Conservation (phyloP, 2,329 filamentous ascomycete genomes). For the Colletotrichum musae region DNA sequence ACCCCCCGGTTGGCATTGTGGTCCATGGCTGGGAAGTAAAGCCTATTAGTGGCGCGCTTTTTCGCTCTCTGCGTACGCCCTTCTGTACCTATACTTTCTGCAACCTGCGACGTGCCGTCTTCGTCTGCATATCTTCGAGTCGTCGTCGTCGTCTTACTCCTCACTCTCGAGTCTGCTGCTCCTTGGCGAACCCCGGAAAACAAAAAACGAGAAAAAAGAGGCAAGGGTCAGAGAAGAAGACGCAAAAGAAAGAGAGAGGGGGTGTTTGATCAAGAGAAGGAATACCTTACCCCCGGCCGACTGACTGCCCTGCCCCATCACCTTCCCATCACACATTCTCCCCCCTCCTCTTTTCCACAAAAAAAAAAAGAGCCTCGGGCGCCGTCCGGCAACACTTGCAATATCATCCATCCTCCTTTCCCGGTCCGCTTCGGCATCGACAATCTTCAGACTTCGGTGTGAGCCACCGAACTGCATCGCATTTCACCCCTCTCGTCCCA, state of each 20-base stretch:
- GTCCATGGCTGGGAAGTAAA: constrained; percentile 24
- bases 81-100: constrained; percentile 31
- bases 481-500: constrained; percentile 23
- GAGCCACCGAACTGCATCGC: constrained; percentile 41
- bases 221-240: background rate
- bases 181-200: constrained; percentile 30
- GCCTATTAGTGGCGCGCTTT: constrained; percentile 34
- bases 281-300: background rate
- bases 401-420: constrained; percentile 10
- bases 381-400: constrained; percentile 16
- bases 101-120: constrained; percentile 10
- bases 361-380: constrained; percentile 28
- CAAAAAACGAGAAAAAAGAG: constrained; percentile 27
- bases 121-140: background rate
- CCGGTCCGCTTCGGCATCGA: constrained; percentile 17
- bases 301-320: background rate
- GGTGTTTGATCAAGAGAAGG: constrained; percentile 5
- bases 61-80: background rate
- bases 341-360: background rate
- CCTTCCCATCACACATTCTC: constrained; percentile 25
- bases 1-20: constrained; percentile 7
- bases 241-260: constrained; percentile 24
- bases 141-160: too few species aligned
- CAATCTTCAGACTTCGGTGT: constrained; percentile 36
- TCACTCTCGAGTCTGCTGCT: background rate